These are phyloP conservation scores for Exophiala bonariae DNA, from an alignment of 2,329 filamentous ascomycete genomes.

Conservation along the genomic window DNA sequence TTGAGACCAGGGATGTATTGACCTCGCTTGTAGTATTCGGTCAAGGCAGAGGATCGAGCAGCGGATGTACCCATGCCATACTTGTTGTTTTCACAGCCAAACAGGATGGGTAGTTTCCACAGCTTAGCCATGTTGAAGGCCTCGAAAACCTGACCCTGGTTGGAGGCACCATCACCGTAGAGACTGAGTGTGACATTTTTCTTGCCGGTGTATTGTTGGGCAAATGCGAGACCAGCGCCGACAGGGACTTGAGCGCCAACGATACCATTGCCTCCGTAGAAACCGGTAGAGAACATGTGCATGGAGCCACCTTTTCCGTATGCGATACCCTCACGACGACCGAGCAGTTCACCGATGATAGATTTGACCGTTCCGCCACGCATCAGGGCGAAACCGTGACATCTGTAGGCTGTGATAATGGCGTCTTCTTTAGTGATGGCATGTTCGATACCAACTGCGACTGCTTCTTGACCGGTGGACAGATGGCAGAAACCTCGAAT, in stretches of 20 bases:
- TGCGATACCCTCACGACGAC: slow-evolving; percentile 91
- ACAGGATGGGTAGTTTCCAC: slow-evolving; percentile 93
- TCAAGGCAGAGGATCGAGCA: slow-evolving; percentile 88
- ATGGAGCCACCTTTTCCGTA: slow-evolving; percentile 99
- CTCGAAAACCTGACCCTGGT: slow-evolving; percentile 99
- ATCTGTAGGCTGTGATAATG: slow-evolving; percentile 96
- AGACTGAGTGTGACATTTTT: slow-evolving; percentile 85
- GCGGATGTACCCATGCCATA: slow-evolving; percentile 99
- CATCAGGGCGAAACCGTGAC: slow-evolving; percentile 98
- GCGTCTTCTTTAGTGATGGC: slow-evolving; percentile 89
- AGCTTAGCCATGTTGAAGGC: slow-evolving; percentile 99
- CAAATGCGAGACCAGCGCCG: slow-evolving; percentile 93
- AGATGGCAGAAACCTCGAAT: slow-evolving; percentile 99
- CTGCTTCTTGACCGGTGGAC: slow-evolving; percentile 96
- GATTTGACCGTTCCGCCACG: slow-evolving; percentile 85
- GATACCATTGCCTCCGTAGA: slow-evolving; percentile 99
- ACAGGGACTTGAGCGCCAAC: slow-evolving; percentile 98
- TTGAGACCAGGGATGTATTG: slow-evolving; percentile 99
- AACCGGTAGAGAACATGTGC: slow-evolving; percentile 99
- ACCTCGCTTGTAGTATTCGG: slow-evolving; percentile 99
- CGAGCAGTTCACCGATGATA: slow-evolving; percentile 94
- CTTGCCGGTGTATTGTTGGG: slow-evolving; percentile 88
- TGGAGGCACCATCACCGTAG: slow-evolving; percentile 97
- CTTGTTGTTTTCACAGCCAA: slow-evolving; percentile 99
- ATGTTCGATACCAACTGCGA: slow-evolving; percentile 95